These are phyloP conservation scores for Moesziomyces globuligerus DNA, from an alignment of 1,284 basidiomycete species.

Conservation along the genomic window DNA sequence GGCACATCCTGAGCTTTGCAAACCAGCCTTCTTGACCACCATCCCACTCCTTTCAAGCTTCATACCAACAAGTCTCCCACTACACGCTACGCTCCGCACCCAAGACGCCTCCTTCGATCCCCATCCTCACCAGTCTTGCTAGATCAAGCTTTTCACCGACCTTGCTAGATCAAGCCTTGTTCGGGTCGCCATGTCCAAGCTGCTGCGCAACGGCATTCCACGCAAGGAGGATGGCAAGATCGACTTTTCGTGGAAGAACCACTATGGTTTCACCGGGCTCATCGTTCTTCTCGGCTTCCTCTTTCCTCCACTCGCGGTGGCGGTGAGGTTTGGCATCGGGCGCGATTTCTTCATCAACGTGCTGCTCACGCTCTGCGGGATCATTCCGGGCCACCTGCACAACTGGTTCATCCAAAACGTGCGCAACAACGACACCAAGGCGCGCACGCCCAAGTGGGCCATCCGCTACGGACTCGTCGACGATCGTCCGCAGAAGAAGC, in stretches of 20 bases:
- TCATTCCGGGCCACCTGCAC: slow-evolving; percentile 69
- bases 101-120: too few relatives aligned
- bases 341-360: slow-evolving; percentile 92
- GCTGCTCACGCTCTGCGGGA: slow-evolving; percentile 83
- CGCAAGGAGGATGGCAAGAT: slow-evolving; percentile 51
- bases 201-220: slow-evolving; percentile 44
- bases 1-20: too few relatives aligned
- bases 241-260: slow-evolving; percentile 46
- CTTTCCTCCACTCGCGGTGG: slow-evolving; percentile 75
- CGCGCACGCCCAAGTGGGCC: slow-evolving; percentile 58
- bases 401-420: slow-evolving; percentile 56
- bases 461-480: slow-evolving; percentile 55
- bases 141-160: too few relatives aligned
- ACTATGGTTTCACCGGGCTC: slow-evolving; percentile 55
- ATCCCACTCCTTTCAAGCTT: too few relatives aligned
- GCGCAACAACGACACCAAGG: slow-evolving; percentile 55
- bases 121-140: too few relatives aligned
- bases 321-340: slow-evolving; percentile 91
- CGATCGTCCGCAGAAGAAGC: slow-evolving; percentile 32
- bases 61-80: too few relatives aligned
- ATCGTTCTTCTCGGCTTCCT: slow-evolving; percentile 60
- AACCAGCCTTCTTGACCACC: too few relatives aligned
- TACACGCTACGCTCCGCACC: too few relatives aligned
- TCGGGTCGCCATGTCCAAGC: slow-evolving; percentile 40
- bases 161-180: too few relatives aligned